Base-by-base conservation (phyloP, 78 protist species). In the Dictyostelium purpureum region DNA sequence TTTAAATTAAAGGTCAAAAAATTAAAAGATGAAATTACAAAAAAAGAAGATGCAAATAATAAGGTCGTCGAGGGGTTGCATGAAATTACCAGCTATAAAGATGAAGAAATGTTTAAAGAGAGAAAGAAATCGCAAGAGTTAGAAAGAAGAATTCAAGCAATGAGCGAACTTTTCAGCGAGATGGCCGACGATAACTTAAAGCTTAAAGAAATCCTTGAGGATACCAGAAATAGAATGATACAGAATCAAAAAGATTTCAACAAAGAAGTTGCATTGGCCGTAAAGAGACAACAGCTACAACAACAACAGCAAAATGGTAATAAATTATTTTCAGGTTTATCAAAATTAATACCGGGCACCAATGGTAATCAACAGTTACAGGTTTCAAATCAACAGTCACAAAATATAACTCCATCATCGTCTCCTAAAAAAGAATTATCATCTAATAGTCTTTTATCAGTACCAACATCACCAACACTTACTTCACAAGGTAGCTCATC, bases 111-210 rank as follows among this genome's bases (percentile, higher is more conserved):
- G n/a, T 21, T n/a, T 19, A 35, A 38, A 19, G 89, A 81, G 38
- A 18, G 89, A 49, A 65, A 69, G 28, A 81, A 81, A 59, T 38
- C 79, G 6, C 61, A 71, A n/a, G 89, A 81, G 26, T 43, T 81
- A 6, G 78, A 65, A 21, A 71, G 89, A 56, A 71, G 89, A 21
- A 37, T 59, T 49, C 79, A 81, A 33, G 9, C 89, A 3, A 81
- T 81, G 89, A 67, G 79, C 12, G 89, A 81, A 19, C 21, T 81
- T 40, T 81, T 81, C 26, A 71, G 56, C 24, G 89, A 81, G 24
- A 81, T 81, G 89, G 89, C 89, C 1, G 89, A 81, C 9, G 89
- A 81, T 4, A 81, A 81, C 19, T 28, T 81, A 2, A 81, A 81
- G 59, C 31, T 81, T 28, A 65, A 69, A 52, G 66, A 45, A 12